These are phyloP conservation scores for Neospermospora avenae DNA, from an alignment of 2,329 filamentous ascomycete genomes.

Conservation along the genomic window DNA sequence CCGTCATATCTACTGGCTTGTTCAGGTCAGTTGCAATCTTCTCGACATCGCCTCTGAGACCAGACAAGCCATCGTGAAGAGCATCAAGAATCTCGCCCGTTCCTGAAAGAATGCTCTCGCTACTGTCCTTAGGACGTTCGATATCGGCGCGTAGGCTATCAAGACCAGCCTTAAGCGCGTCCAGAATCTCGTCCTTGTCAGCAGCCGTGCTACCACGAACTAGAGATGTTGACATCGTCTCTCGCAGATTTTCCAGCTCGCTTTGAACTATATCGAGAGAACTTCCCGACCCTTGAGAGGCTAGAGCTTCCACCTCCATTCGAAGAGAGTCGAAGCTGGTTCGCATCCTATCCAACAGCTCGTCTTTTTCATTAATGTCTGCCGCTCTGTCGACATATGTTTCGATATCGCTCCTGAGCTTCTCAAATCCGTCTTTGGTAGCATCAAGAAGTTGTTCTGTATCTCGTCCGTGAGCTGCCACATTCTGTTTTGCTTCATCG, in stretches of 20 bases:
- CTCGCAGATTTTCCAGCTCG: conserved; percentile 59
- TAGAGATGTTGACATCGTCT: conserved; percentile 51
- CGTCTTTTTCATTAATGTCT: conserved; percentile 69
- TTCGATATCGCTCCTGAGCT: conserved; percentile 76
- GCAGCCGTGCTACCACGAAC: conserved; percentile 43
- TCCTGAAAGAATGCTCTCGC: conserved; percentile 44
- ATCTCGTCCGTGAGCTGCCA: conserved; percentile 73
- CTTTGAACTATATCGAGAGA: conserved; percentile 53
- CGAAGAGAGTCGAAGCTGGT: conserved; percentile 30
- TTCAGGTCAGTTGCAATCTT: conserved; percentile 54
- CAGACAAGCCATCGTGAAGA: conserved; percentile 81
- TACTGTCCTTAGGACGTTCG: conserved; percentile 25
- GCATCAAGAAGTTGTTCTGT: conserved; percentile 87
- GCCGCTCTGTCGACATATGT: conserved; percentile 71
- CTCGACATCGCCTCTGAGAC: conserved; percentile 74
- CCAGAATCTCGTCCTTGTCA: conserved; percentile 66
- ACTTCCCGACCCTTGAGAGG: conserved; percentile 43
- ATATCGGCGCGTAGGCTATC: conserved; percentile 74
- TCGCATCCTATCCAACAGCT: conserved; percentile 68
- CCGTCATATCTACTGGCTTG: conserved; percentile 77
- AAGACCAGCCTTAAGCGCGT: conserved; percentile 61
- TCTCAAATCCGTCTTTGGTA: conserved; percentile 82
- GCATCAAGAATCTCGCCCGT: conserved; percentile 88
- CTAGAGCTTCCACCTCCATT: conserved; percentile 14
- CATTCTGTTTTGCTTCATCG: conserved; percentile 70